phyloP scores from a whole-genome alignment of 257 asterid genomes.

The Leonotis leonurus region DNA sequence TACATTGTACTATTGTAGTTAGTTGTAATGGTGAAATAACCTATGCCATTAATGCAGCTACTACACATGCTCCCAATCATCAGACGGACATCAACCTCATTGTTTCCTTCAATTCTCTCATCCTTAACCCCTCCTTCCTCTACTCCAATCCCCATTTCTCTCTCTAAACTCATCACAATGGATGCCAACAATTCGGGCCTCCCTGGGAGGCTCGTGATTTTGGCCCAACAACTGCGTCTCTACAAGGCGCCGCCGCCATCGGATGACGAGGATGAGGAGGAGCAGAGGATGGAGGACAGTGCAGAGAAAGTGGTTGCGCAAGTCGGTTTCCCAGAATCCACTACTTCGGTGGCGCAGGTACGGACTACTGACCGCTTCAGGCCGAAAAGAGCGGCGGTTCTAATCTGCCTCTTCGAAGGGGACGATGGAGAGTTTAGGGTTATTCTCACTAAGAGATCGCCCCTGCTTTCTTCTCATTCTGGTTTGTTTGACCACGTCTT shows the following conservation, averaged over 20 bases:
- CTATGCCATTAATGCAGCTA: conserved; percentile 13
- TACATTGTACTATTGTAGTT: too few species aligned
- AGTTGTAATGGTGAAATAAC: background rate
- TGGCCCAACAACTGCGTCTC: conserved; percentile 73
- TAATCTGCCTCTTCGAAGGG: conserved; percentile 84
- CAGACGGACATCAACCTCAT: conserved; percentile 32
- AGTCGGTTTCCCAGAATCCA: conserved; percentile 82
- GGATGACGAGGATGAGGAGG: conserved; percentile 52
- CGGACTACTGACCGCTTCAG: conserved; percentile 42
- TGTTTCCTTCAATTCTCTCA: conserved; percentile 20
- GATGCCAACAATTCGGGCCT: conserved; percentile 29
- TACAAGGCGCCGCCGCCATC: conserved; percentile 53
- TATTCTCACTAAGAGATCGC: conserved; percentile 84
- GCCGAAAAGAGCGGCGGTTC: conserved; percentile 90
- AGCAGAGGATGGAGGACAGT: conserved; percentile 49
- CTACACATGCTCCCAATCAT: conserved; percentile 38
- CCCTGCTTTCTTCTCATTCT: conserved; percentile 81
- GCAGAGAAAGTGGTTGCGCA: conserved; percentile 76
- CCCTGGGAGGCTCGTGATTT: conserved; percentile 36
- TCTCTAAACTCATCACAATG: conserved; percentile 36
- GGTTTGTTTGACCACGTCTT: conserved; percentile 37
- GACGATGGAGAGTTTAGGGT: conserved; percentile 70
- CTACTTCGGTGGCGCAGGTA: conserved; percentile 35
- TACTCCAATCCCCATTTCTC: conserved; percentile 16
- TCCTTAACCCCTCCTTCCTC: conserved; percentile 15